Evolutionary conservation across 2,329 filamentous ascomycete genomes (phyloP), one percentile per base, ranked within the genome.

Genomic region (Epichloe gansuensis): DNA sequence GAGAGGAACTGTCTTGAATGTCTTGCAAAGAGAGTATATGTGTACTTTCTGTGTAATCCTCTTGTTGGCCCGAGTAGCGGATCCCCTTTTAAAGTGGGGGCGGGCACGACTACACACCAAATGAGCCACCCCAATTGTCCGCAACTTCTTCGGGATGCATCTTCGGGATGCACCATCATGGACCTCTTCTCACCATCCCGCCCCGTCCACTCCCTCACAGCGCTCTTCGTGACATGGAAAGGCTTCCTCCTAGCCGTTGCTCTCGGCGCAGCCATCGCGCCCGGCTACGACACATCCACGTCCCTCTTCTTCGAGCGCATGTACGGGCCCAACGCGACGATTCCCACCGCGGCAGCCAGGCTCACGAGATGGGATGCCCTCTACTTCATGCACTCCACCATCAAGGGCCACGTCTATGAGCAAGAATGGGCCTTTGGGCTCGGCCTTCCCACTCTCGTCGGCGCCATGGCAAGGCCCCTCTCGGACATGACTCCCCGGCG

Each of bases 371-470:
- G 88, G 88, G 88, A 94, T 65, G 85, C 83, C 35, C 74, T 94
- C 58, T 93, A 91, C 66, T 91, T 84, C 62, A 71, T 83, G 54
- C 76, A 81, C 58, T 66, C 74, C 45, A 79, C 86, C 4, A 74
- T 74, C 43, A 73, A 78, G 11, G 86, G 85, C 37, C 83, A 88
- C 59, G 52, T 83, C 11, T 86, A 81, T 64, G 88, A 94, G 69
- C 88, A 93, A 69, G 86, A 91, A 67, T 93, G 87, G 87, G 88
- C 88, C 0, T 93, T 91, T 69, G 84, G 83, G 39, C 58, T 62
- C 53, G 70, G 68, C 54, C 57, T 81, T 46, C 75, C 78, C 2
- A 58, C 65, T 8, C 58, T 69, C 41, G 71, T 78, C 23, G 65
- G 69, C 9, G 58, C 56, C 39, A 21, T 64, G 8, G 58, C 59